A percentile compares a stretch with the other conserved stretches of the same genome.
Evolutionary conservation across 192 early-diverging fungal species (phyloP).

Genomic region (Jimgerdemannia flammicorona): DNA sequence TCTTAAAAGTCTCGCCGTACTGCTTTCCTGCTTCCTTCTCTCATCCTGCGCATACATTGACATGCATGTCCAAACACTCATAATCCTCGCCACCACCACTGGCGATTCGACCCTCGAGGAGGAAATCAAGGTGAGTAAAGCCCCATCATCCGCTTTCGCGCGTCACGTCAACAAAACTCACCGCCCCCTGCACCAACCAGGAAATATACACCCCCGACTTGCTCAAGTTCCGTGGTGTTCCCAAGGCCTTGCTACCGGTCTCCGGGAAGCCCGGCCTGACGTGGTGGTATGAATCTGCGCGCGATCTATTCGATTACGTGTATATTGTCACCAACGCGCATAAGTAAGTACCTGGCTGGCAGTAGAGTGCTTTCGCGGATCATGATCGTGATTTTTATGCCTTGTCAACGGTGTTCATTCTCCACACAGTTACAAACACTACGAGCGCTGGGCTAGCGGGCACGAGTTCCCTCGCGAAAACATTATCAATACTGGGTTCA

Average conservation of each 20-base stretch:
- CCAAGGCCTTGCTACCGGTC: constrained; percentile 34
- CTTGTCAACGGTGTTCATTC: neutral
- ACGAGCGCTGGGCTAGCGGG: constrained; percentile 28
- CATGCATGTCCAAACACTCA: constrained; percentile 8
- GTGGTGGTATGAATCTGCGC: constrained; percentile 24
- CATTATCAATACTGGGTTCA: constrained; percentile 30
- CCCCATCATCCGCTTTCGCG: too few species aligned
- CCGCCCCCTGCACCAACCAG: neutral
- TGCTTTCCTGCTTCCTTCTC: neutral
- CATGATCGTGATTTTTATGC: neutral
- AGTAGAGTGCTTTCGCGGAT: neutral
- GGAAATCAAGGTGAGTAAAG: constrained; percentile 17
- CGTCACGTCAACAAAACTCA: too few species aligned
- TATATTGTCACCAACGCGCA: constrained; percentile 31
- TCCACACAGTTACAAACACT: constrained; percentile 27
- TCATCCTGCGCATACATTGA: neutral
- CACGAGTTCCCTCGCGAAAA: constrained; percentile 23
- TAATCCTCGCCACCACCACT: constrained; percentile 16
- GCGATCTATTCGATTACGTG: constrained; percentile 3
- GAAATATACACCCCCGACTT: constrained; percentile 11
- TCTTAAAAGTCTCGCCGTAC: neutral
- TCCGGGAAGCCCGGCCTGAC: constrained; percentile 31
- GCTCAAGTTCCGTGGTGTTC: constrained; percentile 25
- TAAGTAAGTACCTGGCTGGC: constrained; percentile 21
- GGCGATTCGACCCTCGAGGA: constrained; percentile 13